phyloP scores from a whole-genome alignment of 2,329 filamentous ascomycete species.

The Penicillium sp. region DNA sequence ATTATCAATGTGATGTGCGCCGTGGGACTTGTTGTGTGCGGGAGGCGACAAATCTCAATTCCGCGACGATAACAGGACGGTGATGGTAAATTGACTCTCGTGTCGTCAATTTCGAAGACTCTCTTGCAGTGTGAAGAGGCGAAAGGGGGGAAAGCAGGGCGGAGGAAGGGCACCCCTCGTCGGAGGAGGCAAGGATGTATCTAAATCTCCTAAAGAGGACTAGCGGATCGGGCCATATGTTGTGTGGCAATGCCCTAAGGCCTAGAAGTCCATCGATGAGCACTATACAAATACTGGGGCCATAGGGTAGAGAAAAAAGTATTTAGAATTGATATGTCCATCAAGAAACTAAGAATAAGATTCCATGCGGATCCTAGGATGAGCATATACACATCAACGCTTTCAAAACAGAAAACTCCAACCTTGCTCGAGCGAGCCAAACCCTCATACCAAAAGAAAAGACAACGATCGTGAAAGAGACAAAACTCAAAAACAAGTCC shows the following conservation, averaged over 20 bases:
- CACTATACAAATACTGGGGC: neutral
- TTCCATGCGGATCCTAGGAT: neutral
- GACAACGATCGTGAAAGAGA: neutral
- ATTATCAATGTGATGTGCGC: conserved; percentile 4
- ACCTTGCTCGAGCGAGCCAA: neutral
- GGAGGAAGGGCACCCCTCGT: neutral
- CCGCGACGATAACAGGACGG: no score
- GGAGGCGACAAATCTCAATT: neutral
- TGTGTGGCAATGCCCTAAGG: neutral
- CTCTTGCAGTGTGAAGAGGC: neutral
- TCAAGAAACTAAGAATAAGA: neutral
- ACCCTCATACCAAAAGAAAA: neutral
- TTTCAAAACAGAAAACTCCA: conserved; percentile 13
- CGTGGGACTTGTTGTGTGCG: conserved; percentile 7
- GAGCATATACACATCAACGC: neutral
- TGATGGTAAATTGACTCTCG: neutral
- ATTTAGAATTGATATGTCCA: neutral
- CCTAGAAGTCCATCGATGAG: neutral
- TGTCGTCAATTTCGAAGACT: neutral
- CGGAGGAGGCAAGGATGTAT: conserved; percentile 20
- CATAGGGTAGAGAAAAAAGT: neutral
- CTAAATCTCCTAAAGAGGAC: conserved; percentile 24
- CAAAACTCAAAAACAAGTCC: conserved; percentile 6
- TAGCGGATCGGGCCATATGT: conserved; percentile 12
- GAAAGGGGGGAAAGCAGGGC: neutral